Conservation (phyloP, 129 eudicot species). For the Artemisia argyi region DNA sequence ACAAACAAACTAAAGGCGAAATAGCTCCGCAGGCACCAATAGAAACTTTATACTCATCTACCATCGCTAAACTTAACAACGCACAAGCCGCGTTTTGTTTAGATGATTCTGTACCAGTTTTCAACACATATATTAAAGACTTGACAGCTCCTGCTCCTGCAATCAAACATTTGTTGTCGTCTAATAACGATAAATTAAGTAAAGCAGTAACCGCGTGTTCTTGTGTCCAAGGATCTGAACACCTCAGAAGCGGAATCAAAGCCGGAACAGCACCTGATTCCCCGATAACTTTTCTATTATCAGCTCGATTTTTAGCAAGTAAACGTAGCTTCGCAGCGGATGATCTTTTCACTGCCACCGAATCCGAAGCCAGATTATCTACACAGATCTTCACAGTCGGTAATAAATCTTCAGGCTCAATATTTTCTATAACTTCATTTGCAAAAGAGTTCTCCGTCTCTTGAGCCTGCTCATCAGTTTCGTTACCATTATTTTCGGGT, state of each 20-base stretch:
- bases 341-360: conserved; percentile 65
- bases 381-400: conserved; percentile 93
- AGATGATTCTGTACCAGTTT: conserved; percentile 82
- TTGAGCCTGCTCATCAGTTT: conserved; percentile 46
- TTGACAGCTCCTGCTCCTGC: conserved; percentile 62
- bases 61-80: conserved; percentile 65
- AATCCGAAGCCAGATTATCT: conserved; percentile 58
- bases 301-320: conserved; percentile 83
- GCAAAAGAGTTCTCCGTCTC: conserved; percentile 60
- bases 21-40: conserved; percentile 99
- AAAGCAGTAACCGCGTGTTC: conserved; percentile 96
- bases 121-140: conserved; percentile 71
- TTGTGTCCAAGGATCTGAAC: conserved; percentile 81
- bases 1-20: conserved; percentile 69
- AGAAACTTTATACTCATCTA: conserved; percentile 67
- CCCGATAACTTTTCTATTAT: conserved; percentile 78
- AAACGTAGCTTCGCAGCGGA: conserved; percentile 83
- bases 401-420: conserved; percentile 86
- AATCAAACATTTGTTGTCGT: conserved; percentile 51
- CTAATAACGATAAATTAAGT: conserved; percentile 71
- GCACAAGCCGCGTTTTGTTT: conserved; percentile 94
- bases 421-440: conserved; percentile 76
- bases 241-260: conserved; percentile 64
- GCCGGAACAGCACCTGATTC: conserved; percentile 85
- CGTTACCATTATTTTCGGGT: conserved; percentile 28